Evolutionary conservation across 2,329 filamentous ascomycete species (phyloP), one percentile per base, ranked within the genome.

Genomic region (Waltergamsia citrina): DNA sequence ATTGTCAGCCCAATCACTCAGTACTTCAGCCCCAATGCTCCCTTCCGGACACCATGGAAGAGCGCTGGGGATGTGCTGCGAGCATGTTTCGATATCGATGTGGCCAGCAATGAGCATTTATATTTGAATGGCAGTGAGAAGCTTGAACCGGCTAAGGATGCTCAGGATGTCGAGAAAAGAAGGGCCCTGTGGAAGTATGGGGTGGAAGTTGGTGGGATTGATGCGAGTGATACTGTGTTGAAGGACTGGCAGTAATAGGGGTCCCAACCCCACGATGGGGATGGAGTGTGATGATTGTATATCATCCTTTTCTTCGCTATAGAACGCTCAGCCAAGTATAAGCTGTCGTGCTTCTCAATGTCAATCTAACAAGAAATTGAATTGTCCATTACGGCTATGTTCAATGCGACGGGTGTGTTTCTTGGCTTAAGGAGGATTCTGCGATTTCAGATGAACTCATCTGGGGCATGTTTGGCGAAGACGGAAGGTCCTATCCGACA

Each of bases 61-160:
- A 57, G 55, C 22, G 57, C 55, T 4, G 41, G 31, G 6, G 52
- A 62, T 40, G 43, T 48, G 20, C 26, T 57, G 16, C 38, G 42
- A 5, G 49, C 57, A 16, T 50, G 48, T 29, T 57, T 59, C 33
- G 45, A 54, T 15, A 37, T 43, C 26, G 36, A 50, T 8, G 35
- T 39, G 10, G 41, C 47, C 19, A 42, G 35, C n/a, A 55, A 48
- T 8, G 51, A 50, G 36, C 36, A 41, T 15, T 29, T 56, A 18
- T 59, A 61, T 38, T 39, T 59, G 14, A 52, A 60, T 33, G 57
- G 57, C 6, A 46, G 44, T 23, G 50, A 53, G 6, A 43, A 47
- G 33, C 12, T 39, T 4, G 45, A 47, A 31, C 50, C 47, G 4
- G 44, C 45, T 11, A 44, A 41, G 14, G 57, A 58, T 29, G 46